phyloP scores from a whole-genome alignment of 495 filamentous ascomycete genomes.

The Saxophila tyrrhenica region DNA sequence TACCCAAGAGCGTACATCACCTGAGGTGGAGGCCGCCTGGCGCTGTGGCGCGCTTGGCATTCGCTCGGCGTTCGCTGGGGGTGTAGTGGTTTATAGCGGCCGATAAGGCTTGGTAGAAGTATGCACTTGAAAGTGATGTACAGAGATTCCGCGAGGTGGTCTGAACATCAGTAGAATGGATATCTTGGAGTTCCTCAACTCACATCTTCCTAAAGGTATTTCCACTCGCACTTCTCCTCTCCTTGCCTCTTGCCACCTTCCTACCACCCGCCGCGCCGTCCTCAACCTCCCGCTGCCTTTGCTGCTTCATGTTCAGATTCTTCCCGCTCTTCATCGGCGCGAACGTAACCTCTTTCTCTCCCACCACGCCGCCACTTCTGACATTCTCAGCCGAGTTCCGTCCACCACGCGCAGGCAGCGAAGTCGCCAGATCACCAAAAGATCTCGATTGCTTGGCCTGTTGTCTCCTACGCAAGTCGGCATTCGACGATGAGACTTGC shows the following conservation, averaged over 20 bases:
- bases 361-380: conserved; percentile 49
- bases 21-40: too few relatives aligned
- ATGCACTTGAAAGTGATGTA: too few relatives aligned
- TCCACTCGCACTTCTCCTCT: conserved; percentile 57
- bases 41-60: too few relatives aligned
- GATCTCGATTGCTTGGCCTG: conserved; percentile 42
- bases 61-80: too few relatives aligned
- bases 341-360: conserved; percentile 82
- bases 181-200: too few relatives aligned
- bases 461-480: conserved; percentile 24
- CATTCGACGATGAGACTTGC: conserved; percentile 41
- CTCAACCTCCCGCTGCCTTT: conserved; percentile 38
- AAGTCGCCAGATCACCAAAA: conserved; percentile 58
- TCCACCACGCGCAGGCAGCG: conserved; percentile 21
- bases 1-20: too few relatives aligned
- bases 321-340: conserved; percentile 51
- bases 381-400: conserved; percentile 33
- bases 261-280: conserved; percentile 16
- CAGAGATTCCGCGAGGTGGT: too few relatives aligned
- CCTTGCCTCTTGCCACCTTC: conserved; percentile 34
- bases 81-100: too few relatives aligned
- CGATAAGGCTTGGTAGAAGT: too few relatives aligned
- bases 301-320: conserved; percentile 29
- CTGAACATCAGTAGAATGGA: too few relatives aligned
- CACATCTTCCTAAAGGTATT: conserved; percentile 47